Percentiles rank a stretch among this genome's conserved stretches.
Evolutionary conservation across 352 stramenopile species (phyloP).

Genomic region (Pilasporangium apinafurcum): DNA sequence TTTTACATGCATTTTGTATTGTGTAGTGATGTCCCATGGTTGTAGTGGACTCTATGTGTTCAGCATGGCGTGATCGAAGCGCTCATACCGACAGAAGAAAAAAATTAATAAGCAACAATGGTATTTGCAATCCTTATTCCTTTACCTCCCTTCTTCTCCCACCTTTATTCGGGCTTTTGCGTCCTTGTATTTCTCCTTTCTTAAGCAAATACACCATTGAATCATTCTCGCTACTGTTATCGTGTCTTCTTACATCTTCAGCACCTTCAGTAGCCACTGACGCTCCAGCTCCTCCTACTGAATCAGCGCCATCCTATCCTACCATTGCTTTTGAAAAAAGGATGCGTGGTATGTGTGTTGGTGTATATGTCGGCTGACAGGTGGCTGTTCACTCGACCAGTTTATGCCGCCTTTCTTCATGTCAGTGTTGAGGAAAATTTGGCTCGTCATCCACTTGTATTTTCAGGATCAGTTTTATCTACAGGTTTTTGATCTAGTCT

Average conservation of each 20-base stretch:
- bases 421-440: conserved; percentile 74
- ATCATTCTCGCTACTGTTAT: no score
- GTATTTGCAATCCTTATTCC: no score
- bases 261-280: conserved; percentile 48
- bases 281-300: conserved; percentile 71
- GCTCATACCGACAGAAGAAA: no score
- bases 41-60: no score
- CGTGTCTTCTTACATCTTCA: conserved; percentile 62
- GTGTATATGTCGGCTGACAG: conserved; percentile 73
- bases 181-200: no score
- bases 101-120: no score
- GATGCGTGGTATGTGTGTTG: conserved; percentile 61
- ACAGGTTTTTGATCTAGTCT: conserved; percentile 56
- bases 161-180: no score
- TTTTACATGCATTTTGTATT: no score
- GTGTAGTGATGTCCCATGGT: no score
- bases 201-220: no score
- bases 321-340: conserved; percentile 60
- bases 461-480: conserved; percentile 55
- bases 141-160: no score
- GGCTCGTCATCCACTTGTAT: conserved; percentile 72
- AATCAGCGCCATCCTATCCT: conserved; percentile 62
- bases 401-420: conserved; percentile 57
- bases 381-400: conserved; percentile 69
- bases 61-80: no score